Base-by-base conservation (phyloP, 2,329 filamentous ascomycete genomes). In the Calonectria pauciramosa region DNA sequence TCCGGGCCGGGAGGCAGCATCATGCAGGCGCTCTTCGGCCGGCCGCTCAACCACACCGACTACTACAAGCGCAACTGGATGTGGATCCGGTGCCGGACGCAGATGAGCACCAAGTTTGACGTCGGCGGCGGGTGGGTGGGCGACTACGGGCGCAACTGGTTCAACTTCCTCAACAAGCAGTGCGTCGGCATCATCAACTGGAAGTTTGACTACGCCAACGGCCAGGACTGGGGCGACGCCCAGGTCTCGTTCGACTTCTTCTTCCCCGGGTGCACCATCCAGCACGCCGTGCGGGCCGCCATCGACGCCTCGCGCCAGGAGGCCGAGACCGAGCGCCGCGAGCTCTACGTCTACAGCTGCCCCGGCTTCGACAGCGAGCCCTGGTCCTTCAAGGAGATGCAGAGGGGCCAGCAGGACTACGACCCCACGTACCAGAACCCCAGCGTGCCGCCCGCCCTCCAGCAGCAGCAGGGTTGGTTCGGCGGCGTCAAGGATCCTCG, bases 1-100 rank as follows among this genome's bases (percentile, higher is more conserved):
- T 9, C 41, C 10, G 26, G 9, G n/a, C 38, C 41, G 16, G 41
- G 41, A 6, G 41, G 41, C 41, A 36, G 54, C 36, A 11, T 71
- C 23, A 47, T 52, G 5, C 5, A 67, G 13, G n/a, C 26, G 20
- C 52, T 49, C 28, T 71, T 71, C 41, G n/a, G 20, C 32, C 38
- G 52, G 23, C 38, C 70, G 32, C 66, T 74, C 44, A 77, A 59
- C 67, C n/a, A 68, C n/a, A 51, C 49, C 2, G 68, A 79, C n/a
- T 79, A 79, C 74, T n/a, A 75, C 18, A 9, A 23, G 5, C 76
- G 78, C 56, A 77, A 77, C 63, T 74, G 70, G 52, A 78, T 75
- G 67, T 79, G 77, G 77, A 60, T 79, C 10, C 75, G 75, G 30
- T 79, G 77, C 70, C 63, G 71, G 4, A 52, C 34, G 14, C 14